phyloP scores from a whole-genome alignment of 352 stramenopile genomes.

The Globisporangium abappressorium region DNA sequence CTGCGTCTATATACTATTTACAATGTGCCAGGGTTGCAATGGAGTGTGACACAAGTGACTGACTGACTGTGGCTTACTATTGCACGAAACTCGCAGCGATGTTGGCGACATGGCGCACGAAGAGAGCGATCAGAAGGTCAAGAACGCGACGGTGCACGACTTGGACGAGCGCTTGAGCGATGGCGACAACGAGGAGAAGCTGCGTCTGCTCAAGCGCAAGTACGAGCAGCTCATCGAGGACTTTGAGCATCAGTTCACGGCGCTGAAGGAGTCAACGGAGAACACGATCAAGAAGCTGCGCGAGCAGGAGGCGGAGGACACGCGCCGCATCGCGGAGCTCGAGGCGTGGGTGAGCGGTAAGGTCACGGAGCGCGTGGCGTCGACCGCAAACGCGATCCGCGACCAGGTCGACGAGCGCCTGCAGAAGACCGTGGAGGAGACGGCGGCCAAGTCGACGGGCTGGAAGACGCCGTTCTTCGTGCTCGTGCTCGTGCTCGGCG shows the following conservation, averaged over 20 bases:
- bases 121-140: conserved; percentile 59
- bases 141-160: conserved; percentile 45
- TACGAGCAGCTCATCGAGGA: conserved; percentile 81
- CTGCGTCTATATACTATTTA: background rate
- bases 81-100: conserved; percentile 35
- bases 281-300: conserved; percentile 83
- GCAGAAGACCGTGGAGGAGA: conserved; percentile 67
- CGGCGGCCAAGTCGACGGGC: conserved; percentile 62
- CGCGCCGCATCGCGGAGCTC: conserved; percentile 65
- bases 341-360: conserved; percentile 66
- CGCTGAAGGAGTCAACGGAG: conserved; percentile 77
- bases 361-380: conserved; percentile 51
- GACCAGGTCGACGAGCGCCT: conserved; percentile 70
- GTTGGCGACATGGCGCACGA: conserved; percentile 52
- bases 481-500: conserved; percentile 65
- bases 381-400: conserved; percentile 55
- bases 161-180: conserved; percentile 45
- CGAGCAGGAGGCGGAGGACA: conserved; percentile 64
- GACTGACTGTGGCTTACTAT: background rate
- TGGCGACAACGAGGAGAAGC: conserved; percentile 58
- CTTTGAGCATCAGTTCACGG: conserved; percentile 82
- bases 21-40: background rate
- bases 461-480: conserved; percentile 86
- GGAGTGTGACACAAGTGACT: conserved; percentile 1
- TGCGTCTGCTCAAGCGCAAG: conserved; percentile 70